A percentile compares a stretch with the other conserved stretches of the same genome.
Evolutionary conservation across 768 basidiomycete species (phyloP).

Genomic region (Psilocybe subaeruginosa): DNA sequence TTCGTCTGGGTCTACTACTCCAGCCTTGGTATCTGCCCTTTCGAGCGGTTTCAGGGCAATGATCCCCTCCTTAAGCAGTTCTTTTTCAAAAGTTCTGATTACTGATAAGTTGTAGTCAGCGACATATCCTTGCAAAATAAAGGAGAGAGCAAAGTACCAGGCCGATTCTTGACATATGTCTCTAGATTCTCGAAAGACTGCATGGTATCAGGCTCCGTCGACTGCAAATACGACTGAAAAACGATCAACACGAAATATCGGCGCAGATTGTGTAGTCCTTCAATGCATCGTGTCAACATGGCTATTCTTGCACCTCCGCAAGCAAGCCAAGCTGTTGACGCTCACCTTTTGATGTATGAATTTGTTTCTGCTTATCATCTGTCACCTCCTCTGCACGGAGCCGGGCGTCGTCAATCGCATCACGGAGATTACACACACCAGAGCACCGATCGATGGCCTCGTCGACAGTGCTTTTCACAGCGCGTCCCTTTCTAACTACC

Average conservation of each 20-base stretch:
- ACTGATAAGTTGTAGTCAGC: slow-evolving; percentile 44
- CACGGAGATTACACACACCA: slow-evolving; percentile 81
- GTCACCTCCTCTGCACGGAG: slow-evolving; percentile 75
- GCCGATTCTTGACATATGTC: slow-evolving; percentile 79
- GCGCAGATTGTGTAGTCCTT: slow-evolving; percentile 71
- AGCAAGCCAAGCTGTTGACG: too few relatives aligned
- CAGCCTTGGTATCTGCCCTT: slow-evolving; percentile 64
- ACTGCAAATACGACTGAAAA: slow-evolving; percentile 89
- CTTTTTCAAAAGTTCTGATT: slow-evolving; percentile 94
- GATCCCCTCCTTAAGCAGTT: slow-evolving; percentile 77
- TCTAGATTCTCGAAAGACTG: slow-evolving; percentile 77
- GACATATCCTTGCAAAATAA: not conserved
- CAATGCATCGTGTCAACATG: slow-evolving; percentile 43
- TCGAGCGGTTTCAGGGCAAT: slow-evolving; percentile 83
- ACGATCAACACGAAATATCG: slow-evolving; percentile 86
- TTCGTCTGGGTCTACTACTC: slow-evolving; percentile 87
- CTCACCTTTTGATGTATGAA: slow-evolving; percentile 72
- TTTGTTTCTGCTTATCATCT: slow-evolving; percentile 70
- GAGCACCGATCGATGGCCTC: slow-evolving; percentile 87
- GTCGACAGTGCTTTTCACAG: slow-evolving; percentile 86
- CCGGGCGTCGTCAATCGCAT: slow-evolving; percentile 85
- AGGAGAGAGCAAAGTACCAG: slow-evolving; percentile 52
- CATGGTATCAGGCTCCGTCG: slow-evolving; percentile 80
- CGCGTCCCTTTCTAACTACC: slow-evolving; percentile 83
- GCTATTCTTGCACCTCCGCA: too few relatives aligned